phyloP scores from a whole-genome alignment of 768 basidiomycete species.

The Pisolithus sp. region DNA sequence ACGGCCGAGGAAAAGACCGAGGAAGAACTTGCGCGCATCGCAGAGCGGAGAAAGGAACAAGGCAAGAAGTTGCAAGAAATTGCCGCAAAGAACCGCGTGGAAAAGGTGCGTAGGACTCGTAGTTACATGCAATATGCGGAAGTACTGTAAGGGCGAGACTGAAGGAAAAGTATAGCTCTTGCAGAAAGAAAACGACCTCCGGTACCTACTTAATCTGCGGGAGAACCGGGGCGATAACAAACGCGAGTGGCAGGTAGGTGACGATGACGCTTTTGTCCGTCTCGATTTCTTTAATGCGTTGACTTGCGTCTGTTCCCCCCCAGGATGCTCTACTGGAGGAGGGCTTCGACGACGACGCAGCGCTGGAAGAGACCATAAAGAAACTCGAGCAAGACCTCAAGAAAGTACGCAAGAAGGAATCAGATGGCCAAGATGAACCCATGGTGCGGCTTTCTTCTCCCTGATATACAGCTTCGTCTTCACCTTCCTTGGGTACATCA shows the following conservation, averaged over 20 bases:
- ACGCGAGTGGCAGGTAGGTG: conserved; percentile 67
- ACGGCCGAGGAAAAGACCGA: conserved; percentile 80
- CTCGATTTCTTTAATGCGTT: background rate
- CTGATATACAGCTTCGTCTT: background rate
- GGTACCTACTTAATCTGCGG: conserved; percentile 55
- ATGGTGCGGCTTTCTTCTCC: conserved; percentile 28
- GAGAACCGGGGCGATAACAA: conserved; percentile 56
- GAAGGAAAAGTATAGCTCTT: conserved; percentile 39
- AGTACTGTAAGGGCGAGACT: background rate
- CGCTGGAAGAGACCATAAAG: conserved; percentile 76
- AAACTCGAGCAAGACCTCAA: conserved; percentile 77
- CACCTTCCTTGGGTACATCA: conserved; percentile 17
- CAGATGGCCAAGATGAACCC: conserved; percentile 61
- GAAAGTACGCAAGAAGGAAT: conserved; percentile 75
- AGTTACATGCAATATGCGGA: background rate
- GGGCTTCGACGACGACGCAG: conserved; percentile 72
- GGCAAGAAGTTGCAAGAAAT: conserved; percentile 87
- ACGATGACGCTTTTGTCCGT: background rate
- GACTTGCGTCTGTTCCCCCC: background rate
- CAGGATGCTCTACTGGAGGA: conserved; percentile 59
- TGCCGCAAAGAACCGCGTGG: conserved; percentile 75
- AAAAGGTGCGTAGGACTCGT: conserved; percentile 54
- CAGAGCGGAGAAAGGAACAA: conserved; percentile 81
- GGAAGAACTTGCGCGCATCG: conserved; percentile 73
- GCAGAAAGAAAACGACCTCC: conserved; percentile 72